These are phyloP conservation scores for Vachellia collinsii DNA, from an alignment of 306 rosid genomes.

Conservation along the genomic window DNA sequence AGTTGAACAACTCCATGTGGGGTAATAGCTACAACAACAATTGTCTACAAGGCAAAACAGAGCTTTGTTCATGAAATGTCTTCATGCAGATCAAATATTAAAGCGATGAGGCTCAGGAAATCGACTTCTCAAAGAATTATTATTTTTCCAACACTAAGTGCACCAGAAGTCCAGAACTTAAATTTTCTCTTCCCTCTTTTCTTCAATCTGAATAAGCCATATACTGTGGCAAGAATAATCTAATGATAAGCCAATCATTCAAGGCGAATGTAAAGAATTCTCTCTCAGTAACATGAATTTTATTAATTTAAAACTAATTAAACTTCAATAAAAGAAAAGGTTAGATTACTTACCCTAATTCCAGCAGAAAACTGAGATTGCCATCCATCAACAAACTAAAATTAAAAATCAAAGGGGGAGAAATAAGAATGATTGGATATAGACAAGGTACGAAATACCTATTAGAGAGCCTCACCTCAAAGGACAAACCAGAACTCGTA, in stretches of 20 bases:
- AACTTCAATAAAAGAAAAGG: background rate
- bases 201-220: slow-evolving; percentile 21
- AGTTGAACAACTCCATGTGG: slow-evolving; percentile 95
- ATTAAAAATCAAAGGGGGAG: slow-evolving; percentile 33
- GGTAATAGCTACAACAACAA: slow-evolving; percentile 71
- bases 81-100: slow-evolving; percentile 7
- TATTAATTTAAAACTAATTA: background rate
- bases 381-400: slow-evolving; percentile 81
- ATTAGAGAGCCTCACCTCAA: slow-evolving; percentile 57
- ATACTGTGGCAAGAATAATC: slow-evolving; percentile 1
- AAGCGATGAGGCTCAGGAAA: slow-evolving; percentile 10
- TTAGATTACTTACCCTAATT: slow-evolving; percentile 63
- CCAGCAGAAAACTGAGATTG: slow-evolving; percentile 91
- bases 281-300: background rate
- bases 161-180: slow-evolving; percentile 7
- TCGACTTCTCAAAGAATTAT: slow-evolving; percentile 27
- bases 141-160: slow-evolving; percentile 20
- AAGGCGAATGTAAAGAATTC: background rate
- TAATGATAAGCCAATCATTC: background rate
- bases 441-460: slow-evolving; percentile 14
- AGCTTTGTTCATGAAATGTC: slow-evolving; percentile 32
- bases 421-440: slow-evolving; percentile 28
- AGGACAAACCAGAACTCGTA: slow-evolving; percentile 52
- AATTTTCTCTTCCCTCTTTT: background rate
- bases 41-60: slow-evolving; percentile 63